Conservation (phyloP, 2,329 filamentous ascomycete genomes). For the Acrodontium crateriforme region DNA sequence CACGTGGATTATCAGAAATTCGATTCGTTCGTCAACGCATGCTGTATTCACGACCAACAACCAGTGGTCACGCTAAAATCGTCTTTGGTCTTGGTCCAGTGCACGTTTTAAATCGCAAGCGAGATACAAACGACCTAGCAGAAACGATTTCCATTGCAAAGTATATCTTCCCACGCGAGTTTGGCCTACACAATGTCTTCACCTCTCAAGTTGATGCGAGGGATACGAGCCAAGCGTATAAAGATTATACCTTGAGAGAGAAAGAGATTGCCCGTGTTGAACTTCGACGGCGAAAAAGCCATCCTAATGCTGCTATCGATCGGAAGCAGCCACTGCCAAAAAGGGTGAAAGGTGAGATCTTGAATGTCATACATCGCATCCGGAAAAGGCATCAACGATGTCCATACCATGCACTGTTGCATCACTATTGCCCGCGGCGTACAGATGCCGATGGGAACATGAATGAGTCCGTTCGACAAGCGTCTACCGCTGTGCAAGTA, state of each 20-base stretch:
- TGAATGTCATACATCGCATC: constrained; percentile 50
- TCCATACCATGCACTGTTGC: constrained; percentile 63
- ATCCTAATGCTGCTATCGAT: background rate
- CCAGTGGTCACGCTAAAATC: constrained; percentile 54
- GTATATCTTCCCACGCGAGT: constrained; percentile 88
- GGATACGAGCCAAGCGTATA: constrained; percentile 59
- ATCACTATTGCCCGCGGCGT: constrained; percentile 60
- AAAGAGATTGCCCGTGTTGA: constrained; percentile 49
- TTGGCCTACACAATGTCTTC: constrained; percentile 85
- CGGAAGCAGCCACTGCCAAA: constrained; percentile 30
- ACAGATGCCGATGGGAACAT: background rate
- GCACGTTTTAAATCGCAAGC: constrained; percentile 67
- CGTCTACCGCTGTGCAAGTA: constrained; percentile 53
- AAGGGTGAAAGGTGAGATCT: constrained; percentile 49
- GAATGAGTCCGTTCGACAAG: constrained; percentile 45
- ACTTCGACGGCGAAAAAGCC: constrained; percentile 1
- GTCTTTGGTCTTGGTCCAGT: constrained; percentile 67
- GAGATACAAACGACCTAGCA: constrained; percentile 30
- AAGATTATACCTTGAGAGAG: constrained; percentile 77
- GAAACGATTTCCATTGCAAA: constrained; percentile 65
- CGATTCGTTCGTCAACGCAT: constrained; percentile 69
- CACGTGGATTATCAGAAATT: constrained; percentile 33
- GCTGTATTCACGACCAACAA: constrained; percentile 63
- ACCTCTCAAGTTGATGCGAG: constrained; percentile 50
- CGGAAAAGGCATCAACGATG: constrained; percentile 60